Evolutionary conservation across 2,329 filamentous ascomycete species (phyloP), one percentile per base, ranked within the genome.

Genomic region (Ophiostoma himal-ulmi): DNA sequence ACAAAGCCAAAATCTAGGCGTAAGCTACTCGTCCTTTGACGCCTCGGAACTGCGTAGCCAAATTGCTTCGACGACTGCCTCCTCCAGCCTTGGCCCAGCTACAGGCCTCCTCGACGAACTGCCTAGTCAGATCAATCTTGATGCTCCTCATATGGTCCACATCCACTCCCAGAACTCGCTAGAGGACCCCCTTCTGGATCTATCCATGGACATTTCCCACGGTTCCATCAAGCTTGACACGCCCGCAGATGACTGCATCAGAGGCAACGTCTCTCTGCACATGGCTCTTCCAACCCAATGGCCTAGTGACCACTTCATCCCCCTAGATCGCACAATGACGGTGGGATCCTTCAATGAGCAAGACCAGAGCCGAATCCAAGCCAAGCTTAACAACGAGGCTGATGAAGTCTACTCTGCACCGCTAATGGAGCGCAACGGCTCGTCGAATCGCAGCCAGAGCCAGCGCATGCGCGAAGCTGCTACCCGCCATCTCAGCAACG

Each of bases 331-430:
- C 60, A 37, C 60, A 20, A 37, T 37, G 60, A 64, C 60, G 10
- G 20, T n/a, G 30, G 60, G 5, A 4, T 36, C 60, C 7, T 26
- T 8, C 5, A 13, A 13, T 57, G 52, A 8, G 8, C 52, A 26
- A 13, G 52, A 14, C n/a, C 52, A 57, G 17, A 13, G 52, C 22
- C 52, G 13, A 22, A 26, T n/a, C 52, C n/a, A 57, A 26, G 22
- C 1, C 7, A 57, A 57, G 22, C n/a, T 39, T 64, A 17, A 22
- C 52, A 26, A 26, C 14, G 30, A 64, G 22, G 78, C 78, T 78
- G 80, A 84, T 72, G 81, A 84, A 10, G 84, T 83, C 1, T 72
- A 77, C n/a, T 86, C 84, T 10, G 82, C 79, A 71, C 83, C 82
- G 73, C 85, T 83, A 74, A 78, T 76, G 69, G 81, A 77, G 73